These are phyloP conservation scores for Bombardia bombarda DNA, from an alignment of 495 filamentous ascomycete species.

Conservation along the genomic window DNA sequence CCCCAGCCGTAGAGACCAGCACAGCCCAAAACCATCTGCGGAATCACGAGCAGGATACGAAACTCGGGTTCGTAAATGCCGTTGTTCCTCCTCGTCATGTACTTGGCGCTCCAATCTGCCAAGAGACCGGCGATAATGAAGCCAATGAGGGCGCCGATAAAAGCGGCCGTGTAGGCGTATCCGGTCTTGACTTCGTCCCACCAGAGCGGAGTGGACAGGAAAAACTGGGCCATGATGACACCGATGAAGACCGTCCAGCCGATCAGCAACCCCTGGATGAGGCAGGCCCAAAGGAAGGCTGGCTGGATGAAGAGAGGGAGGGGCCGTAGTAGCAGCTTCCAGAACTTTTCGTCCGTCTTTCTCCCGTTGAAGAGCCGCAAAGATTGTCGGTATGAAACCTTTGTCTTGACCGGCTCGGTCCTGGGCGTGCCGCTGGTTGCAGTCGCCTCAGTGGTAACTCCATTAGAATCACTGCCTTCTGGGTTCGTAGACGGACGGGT, in stretches of 20 bases:
- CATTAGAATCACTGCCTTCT: too few relatives aligned
- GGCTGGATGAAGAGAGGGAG: slow-evolving; percentile 66
- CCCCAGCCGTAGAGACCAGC: slow-evolving; percentile 83
- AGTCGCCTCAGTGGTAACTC: too few relatives aligned
- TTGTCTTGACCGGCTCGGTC: slow-evolving; percentile 16
- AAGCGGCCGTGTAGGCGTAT: slow-evolving; percentile 83
- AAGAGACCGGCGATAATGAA: slow-evolving; percentile 66
- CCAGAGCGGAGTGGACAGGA: slow-evolving; percentile 70
- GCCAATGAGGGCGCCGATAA: slow-evolving; percentile 73
- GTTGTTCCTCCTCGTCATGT: slow-evolving; percentile 63
- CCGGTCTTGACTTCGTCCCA: slow-evolving; percentile 77
- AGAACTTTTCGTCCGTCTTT: slow-evolving; percentile 57
- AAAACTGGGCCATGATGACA: slow-evolving; percentile 75
- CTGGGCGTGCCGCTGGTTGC: neutral
- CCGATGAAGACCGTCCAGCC: slow-evolving; percentile 95
- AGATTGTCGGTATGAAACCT: slow-evolving; percentile 44
- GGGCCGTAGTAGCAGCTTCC: slow-evolving; percentile 56
- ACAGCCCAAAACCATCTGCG: slow-evolving; percentile 69
- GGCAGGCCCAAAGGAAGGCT: slow-evolving; percentile 79
- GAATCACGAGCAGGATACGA: slow-evolving; percentile 69
- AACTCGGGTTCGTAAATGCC: slow-evolving; percentile 92
- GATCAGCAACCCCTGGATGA: slow-evolving; percentile 85
- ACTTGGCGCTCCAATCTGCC: slow-evolving; percentile 62
- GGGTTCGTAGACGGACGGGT: neutral
- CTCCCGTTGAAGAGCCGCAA: slow-evolving; percentile 73